These are phyloP conservation scores for Centella asiatica DNA, from an alignment of 129 eudicot genomes.

Conservation along the genomic window DNA sequence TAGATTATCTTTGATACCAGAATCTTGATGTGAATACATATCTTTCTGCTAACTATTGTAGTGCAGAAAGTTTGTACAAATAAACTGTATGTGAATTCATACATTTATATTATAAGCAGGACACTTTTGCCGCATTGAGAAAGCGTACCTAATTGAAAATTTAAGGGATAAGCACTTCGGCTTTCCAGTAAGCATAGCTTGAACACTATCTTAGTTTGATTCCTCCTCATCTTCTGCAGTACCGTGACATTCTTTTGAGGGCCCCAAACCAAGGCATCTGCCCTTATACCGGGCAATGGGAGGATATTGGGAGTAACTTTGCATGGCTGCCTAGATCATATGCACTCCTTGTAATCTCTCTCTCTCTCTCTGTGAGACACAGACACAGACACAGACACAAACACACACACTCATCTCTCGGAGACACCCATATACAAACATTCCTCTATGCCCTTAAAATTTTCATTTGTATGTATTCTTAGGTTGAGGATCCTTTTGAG, in stretches of 20 bases:
- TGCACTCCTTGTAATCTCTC: slow-evolving; percentile 56
- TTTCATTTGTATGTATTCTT: background rate
- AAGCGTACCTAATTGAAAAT: no score
- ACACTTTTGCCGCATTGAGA: no score
- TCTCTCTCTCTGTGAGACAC: slow-evolving; percentile 19
- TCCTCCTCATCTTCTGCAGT: slow-evolving; percentile 27
- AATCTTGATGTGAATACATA: no score
- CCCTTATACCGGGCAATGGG: slow-evolving; percentile 63
- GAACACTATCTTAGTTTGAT: no score
- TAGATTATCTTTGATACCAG: no score
- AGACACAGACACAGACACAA: background rate
- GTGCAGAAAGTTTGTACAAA: no score
- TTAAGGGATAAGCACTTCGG: no score
- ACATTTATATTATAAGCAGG: no score
- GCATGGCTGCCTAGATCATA: slow-evolving; percentile 84
- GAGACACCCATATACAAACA: background rate
- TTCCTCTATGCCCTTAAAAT: background rate
- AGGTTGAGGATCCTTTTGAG: slow-evolving; percentile 93
- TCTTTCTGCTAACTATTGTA: no score
- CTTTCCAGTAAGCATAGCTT: no score
- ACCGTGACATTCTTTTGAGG: slow-evolving; percentile 46
- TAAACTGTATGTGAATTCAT: no score
- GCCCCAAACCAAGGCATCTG: slow-evolving; percentile 70
- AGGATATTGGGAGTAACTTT: slow-evolving; percentile 57
- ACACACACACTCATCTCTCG: no score